Conservation (phyloP, 495 filamentous ascomycete species). For the Xanthoparmelia taractica region DNA sequence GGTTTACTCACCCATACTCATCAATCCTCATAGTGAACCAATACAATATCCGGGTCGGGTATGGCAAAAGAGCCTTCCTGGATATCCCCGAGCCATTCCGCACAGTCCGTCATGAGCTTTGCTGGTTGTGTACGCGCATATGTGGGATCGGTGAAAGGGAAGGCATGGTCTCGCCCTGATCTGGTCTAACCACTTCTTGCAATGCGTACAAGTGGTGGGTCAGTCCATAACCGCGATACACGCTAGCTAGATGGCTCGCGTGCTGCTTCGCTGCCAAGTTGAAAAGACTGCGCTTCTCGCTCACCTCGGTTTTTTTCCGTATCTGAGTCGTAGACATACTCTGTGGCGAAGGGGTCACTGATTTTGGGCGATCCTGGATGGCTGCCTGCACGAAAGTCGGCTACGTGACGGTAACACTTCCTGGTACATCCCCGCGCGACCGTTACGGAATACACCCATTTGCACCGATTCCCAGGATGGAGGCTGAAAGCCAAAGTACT, state of each 20-base stretch:
- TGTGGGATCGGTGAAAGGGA: constrained; percentile 11
- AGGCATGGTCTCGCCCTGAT: neutral
- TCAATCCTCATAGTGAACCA: constrained; percentile 6
- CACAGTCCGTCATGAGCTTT: constrained; percentile 10
- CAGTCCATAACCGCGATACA: constrained; percentile 4
- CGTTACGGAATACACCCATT: constrained; percentile 25
- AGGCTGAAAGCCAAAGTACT: constrained; percentile 23
- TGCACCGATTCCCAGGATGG: constrained; percentile 30
- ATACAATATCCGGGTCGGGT: neutral
- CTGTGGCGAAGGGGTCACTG: too few species aligned
- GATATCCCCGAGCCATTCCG: neutral
- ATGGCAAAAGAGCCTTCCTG: neutral
- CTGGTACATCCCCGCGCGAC: constrained; percentile 28
- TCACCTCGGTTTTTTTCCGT: too few species aligned
- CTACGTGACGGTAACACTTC: constrained; percentile 16
- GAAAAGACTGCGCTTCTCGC: constrained; percentile 20
- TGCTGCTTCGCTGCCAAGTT: constrained; percentile 22
- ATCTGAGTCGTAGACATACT: too few species aligned
- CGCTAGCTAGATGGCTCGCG: constrained; percentile 5
- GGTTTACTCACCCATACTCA: too few species aligned
- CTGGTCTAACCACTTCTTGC: neutral
- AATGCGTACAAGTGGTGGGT: neutral
- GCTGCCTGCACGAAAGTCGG: constrained; percentile 21
- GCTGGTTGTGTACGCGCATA: neutral
- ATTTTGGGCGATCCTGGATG: too few species aligned